A percentile compares a stretch with the other conserved stretches of the same genome.
These are phyloP conservation scores for Podaxis carcinomalis DNA, from an alignment of 768 basidiomycete species.

Conservation along the genomic window DNA sequence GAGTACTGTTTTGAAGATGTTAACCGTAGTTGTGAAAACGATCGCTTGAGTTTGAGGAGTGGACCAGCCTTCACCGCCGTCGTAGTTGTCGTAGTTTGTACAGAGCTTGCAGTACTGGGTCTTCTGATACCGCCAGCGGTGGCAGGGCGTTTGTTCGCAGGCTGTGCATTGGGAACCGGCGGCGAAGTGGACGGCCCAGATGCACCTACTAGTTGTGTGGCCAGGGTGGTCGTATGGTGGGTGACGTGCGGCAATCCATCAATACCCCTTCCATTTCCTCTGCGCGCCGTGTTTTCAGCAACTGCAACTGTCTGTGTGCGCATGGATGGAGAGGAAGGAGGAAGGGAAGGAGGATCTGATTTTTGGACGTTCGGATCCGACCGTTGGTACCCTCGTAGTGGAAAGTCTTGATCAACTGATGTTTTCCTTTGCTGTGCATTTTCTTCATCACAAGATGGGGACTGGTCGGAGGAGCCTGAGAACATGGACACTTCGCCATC, in stretches of 20 bases:
- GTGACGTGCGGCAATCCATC: not conserved
- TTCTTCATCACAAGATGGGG: slow-evolving; percentile 11
- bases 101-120: slow-evolving; percentile 1
- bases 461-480: slow-evolving; percentile 14
- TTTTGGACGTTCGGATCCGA: slow-evolving; percentile 1
- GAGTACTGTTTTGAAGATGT: not conserved
- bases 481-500: slow-evolving; percentile 20
- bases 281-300: not conserved
- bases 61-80: not conserved
- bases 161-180: slow-evolving; percentile 8
- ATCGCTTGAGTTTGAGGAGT: slow-evolving; percentile 11
- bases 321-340: slow-evolving; percentile 3
- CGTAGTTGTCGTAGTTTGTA: not conserved
- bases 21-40: slow-evolving; percentile 7
- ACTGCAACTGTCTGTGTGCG: not conserved
- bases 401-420: slow-evolving; percentile 3
- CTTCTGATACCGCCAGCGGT: not conserved
- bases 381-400: slow-evolving; percentile 4
- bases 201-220: not conserved
- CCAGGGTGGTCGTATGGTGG: not conserved
- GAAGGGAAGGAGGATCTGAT: not conserved
- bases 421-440: not conserved
- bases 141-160: not conserved
- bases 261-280: not conserved
- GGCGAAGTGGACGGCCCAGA: not conserved